A percentile compares a stretch with the other conserved stretches of the same genome.
These are phyloP conservation scores for Yamadazyma sp. DNA, from an alignment of 805 yeast genomes.

Conservation along the genomic window DNA sequence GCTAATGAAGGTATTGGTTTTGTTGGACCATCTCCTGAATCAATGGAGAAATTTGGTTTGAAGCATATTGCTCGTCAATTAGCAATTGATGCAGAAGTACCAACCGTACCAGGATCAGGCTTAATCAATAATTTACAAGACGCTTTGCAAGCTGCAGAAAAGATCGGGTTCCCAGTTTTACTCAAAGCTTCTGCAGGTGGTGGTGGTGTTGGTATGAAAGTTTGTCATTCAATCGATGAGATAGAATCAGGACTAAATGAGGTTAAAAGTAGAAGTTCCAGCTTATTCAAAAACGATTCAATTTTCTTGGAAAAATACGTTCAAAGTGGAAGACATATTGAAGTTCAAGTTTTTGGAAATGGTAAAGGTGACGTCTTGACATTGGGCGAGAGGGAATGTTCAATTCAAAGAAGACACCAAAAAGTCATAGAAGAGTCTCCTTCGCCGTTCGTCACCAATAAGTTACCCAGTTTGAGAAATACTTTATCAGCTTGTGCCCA, in stretches of 20 bases:
- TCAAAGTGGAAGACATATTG: conserved; percentile 92
- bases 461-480: conserved; percentile 68
- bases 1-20: conserved; percentile 76
- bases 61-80: conserved; percentile 95
- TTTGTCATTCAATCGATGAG: conserved; percentile 77
- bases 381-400: conserved; percentile 94
- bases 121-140: conserved; percentile 66
- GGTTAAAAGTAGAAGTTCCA: conserved; percentile 86
- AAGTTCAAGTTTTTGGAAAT: conserved; percentile 93
- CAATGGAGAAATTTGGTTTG: conserved; percentile 83
- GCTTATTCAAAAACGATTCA: conserved; percentile 91
- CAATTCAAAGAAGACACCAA: conserved; percentile 93
- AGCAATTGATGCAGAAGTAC: conserved; percentile 84
- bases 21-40: conserved; percentile 91
- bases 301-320: conserved; percentile 94
- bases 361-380: conserved; percentile 91
- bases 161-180: conserved; percentile 85
- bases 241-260: conserved; percentile 79
- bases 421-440: conserved; percentile 96
- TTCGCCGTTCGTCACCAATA: conserved; percentile 70
- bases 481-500: conserved; percentile 80
- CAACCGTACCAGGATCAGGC: conserved; percentile 93
- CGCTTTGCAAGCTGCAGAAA: conserved; percentile 71
- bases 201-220: conserved; percentile 95
- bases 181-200: conserved; percentile 98